Evolutionary conservation across 2,329 filamentous ascomycete genomes (phyloP).

Genomic region (Clonostachys solani): DNA sequence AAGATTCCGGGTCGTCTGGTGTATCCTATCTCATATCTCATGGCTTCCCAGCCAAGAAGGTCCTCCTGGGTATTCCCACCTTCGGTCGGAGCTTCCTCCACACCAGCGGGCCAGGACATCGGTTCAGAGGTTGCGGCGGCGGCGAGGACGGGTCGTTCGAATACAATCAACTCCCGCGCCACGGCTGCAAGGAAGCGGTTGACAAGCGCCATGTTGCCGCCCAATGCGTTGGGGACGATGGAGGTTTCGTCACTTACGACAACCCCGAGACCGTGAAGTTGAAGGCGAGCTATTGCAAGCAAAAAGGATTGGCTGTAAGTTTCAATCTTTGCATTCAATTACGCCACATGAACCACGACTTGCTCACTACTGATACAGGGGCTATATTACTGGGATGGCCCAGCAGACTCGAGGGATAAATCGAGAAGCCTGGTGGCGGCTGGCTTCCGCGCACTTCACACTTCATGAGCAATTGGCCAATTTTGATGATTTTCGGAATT

Average conservation of each 20-base stretch:
- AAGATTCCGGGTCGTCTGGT: conserved; percentile 62
- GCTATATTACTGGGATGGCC: conserved; percentile 79
- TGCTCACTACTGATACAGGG: conserved; percentile 39
- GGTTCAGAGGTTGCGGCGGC: conserved; percentile 46
- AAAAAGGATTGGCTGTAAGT: conserved; percentile 63
- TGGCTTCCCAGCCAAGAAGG: conserved; percentile 66
- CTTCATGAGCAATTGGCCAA: conserved; percentile 4
- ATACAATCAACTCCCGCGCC: conserved; percentile 64
- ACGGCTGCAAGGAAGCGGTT: conserved; percentile 58
- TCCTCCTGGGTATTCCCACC: conserved; percentile 70
- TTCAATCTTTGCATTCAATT: background rate
- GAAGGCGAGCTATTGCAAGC: conserved; percentile 71
- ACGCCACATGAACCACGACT: no score
- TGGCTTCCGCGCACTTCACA: conserved; percentile 55
- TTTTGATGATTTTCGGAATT: background rate
- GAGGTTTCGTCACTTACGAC: conserved; percentile 77
- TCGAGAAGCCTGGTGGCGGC: conserved; percentile 54
- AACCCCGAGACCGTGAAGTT: conserved; percentile 70
- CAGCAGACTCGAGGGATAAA: conserved; percentile 58
- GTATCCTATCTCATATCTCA: conserved; percentile 62
- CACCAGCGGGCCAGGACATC: conserved; percentile 60
- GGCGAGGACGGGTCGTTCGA: conserved; percentile 71
- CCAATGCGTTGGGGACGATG: conserved; percentile 67
- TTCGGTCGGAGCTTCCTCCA: conserved; percentile 74
- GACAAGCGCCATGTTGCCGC: conserved; percentile 67